These are phyloP conservation scores for Cladosporium oxysporum DNA, from an alignment of 2,329 filamentous ascomycete genomes.

Conservation along the genomic window DNA sequence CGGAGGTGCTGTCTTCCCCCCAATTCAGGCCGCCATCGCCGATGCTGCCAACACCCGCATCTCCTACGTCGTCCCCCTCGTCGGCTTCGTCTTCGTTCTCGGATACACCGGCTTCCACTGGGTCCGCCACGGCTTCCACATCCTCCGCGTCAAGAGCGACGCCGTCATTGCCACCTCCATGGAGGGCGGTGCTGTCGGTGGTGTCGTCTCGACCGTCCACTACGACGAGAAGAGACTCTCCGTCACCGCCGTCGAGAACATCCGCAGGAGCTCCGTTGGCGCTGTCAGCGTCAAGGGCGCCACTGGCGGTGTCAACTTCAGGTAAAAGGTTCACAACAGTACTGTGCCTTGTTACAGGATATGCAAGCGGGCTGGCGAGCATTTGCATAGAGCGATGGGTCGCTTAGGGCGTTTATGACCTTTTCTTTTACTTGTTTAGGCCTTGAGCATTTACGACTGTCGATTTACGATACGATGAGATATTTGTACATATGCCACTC, in stretches of 20 bases:
- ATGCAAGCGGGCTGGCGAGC: neutral
- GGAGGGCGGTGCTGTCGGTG: slow-evolving; percentile 38
- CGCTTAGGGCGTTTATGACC: slow-evolving; percentile 3
- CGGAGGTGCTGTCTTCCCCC: slow-evolving; percentile 40
- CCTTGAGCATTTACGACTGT: slow-evolving; percentile 5
- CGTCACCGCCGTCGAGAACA: slow-evolving; percentile 29
- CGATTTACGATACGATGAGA: neutral
- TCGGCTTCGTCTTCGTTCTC: slow-evolving; percentile 46
- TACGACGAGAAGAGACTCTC: slow-evolving; percentile 39
- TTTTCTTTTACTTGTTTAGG: neutral
- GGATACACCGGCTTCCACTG: slow-evolving; percentile 39
- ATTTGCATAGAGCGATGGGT: slow-evolving; percentile 11
- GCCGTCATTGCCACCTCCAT: slow-evolving; percentile 33
- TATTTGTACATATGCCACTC: neutral
- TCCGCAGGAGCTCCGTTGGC: slow-evolving; percentile 32
- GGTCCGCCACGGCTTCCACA: slow-evolving; percentile 35
- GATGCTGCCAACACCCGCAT: slow-evolving; percentile 43
- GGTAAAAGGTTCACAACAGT: slow-evolving; percentile 1
- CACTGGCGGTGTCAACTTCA: slow-evolving; percentile 32
- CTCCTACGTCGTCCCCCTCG: slow-evolving; percentile 48
- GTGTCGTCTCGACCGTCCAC: slow-evolving; percentile 37
- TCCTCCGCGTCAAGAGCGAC: slow-evolving; percentile 38
- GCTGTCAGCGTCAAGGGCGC: slow-evolving; percentile 30
- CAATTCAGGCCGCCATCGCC: slow-evolving; percentile 43
- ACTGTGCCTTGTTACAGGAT: neutral